Base-by-base conservation (phyloP, 148 eudicot species). In the Rhododendron molle region DNA sequence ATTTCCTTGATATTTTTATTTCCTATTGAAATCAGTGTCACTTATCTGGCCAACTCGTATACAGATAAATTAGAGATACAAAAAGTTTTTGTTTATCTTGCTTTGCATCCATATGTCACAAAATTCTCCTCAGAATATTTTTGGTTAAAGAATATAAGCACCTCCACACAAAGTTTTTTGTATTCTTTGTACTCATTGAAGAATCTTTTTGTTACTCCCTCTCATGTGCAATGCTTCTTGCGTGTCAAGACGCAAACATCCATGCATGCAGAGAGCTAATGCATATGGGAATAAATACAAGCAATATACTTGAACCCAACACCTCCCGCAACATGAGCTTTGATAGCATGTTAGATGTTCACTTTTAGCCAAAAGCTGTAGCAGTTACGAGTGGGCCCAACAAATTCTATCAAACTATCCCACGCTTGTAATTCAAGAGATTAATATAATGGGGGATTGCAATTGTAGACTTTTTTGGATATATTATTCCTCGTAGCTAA, bases 1-100 rank as follows among this genome's bases (percentile, higher is more conserved):
- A n/a, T n/a, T 79, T 54, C 43, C 47, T 81, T 81, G 83, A 58
- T 81, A 36, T 34, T 81, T 5, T 16, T 81, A 67, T 81, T 81
- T 60, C 16, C 10, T 28, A 30, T 32, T 52, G 67, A 52, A 52
- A 80, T 26, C n/a, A 30, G 36, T 80, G 43, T 26, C 65, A 52
- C 15, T 80, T 44, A 30, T 80, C n/a, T 52, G 46, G 81, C 81
- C 34, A 30, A 44, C 81, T 78, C 8, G 7, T 46, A 14, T 46
- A 78, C 20, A 21, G 28, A 43, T 23, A 44, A 76, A 38, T 32
- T 38, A 38, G 20, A 16, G 60, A 54, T 16, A 54, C 20, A 16
- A 16, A 52, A 15, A 20, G 23, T 4, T 56, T 76, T 40, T 54
- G 50, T 54, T 81, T 28, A 46, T 80, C 43, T 69, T 49, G 3